These are phyloP conservation scores for Saururus chinensis DNA, from an alignment of 164 flowering plant genomes.

Conservation along the genomic window DNA sequence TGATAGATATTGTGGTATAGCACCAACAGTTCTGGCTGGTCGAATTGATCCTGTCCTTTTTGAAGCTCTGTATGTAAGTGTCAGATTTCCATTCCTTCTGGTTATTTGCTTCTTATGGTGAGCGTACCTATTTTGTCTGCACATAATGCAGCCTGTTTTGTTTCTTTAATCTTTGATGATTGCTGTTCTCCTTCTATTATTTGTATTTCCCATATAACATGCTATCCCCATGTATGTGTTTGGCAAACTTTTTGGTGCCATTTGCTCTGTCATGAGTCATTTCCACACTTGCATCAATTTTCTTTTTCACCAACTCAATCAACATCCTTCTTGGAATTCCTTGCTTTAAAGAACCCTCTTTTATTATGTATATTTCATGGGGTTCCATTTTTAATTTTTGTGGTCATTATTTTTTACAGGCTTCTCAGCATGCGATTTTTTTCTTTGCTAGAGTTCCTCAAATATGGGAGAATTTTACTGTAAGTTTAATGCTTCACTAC, in stretches of 20 bases:
- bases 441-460: conserved; percentile 88
- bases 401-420: conserved; percentile 37
- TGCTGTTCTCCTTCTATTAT: background rate
- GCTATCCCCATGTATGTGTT: background rate
- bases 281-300: background rate
- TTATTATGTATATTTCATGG: background rate
- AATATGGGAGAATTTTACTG: conserved; percentile 75
- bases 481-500: conserved; percentile 21
- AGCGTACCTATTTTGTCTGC: no score
- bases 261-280: background rate
- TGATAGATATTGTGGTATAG: conserved; percentile 73
- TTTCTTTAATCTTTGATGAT: background rate
- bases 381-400: conserved; percentile 6
- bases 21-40: conserved; percentile 83
- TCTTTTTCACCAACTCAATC: background rate
- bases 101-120: no score
- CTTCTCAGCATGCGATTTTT: conserved; percentile 91
- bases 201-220: background rate
- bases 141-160: no score
- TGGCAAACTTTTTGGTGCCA: no score
- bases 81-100: background rate
- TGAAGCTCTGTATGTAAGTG: conserved; percentile 89
- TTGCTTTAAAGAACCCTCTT: background rate
- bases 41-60: conserved; percentile 79
- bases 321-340: background rate